phyloP scores from a whole-genome alignment of 2,329 filamentous ascomycete species.

The Stachybotrys elegans region DNA sequence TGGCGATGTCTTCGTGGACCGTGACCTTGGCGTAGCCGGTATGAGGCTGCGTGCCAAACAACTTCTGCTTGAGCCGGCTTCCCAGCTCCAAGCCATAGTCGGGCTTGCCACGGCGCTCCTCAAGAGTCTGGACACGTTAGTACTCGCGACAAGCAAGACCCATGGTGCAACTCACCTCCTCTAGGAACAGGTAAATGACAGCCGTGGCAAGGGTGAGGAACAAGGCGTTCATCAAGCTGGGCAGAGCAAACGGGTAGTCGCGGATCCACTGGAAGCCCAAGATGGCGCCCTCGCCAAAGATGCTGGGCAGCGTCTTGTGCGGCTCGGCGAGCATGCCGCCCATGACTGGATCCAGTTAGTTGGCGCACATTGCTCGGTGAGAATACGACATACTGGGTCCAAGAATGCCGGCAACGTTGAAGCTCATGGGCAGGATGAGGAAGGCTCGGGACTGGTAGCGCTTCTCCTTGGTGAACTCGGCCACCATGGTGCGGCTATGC shows the following conservation, averaged over 20 bases:
- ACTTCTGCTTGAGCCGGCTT: constrained; percentile 22
- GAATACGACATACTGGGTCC: constrained; percentile 32
- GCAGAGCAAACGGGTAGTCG: constrained; percentile 63
- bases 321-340: constrained; percentile 68
- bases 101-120: constrained; percentile 37
- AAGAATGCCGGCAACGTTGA: constrained; percentile 40
- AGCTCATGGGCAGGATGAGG: constrained; percentile 41
- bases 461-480: constrained; percentile 42
- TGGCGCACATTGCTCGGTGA: neutral
- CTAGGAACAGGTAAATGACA: constrained; percentile 57
- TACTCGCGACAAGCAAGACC: neutral
- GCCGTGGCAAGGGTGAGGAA: constrained; percentile 52
- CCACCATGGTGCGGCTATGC: constrained; percentile 40
- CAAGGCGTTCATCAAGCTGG: constrained; percentile 60
- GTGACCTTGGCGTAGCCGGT: constrained; percentile 26
- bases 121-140: constrained; percentile 34
- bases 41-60: constrained; percentile 21
- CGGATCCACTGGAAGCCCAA: constrained; percentile 61
- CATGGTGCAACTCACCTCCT: constrained; percentile 47
- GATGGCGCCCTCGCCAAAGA: constrained; percentile 57
- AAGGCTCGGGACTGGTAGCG: constrained; percentile 44
- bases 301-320: constrained; percentile 50
- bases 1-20: constrained; percentile 8
- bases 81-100: constrained; percentile 37
- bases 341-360: constrained; percentile 33